phyloP scores from a whole-genome alignment of 208 protist species.

The Kentomonas sorsogonicus region DNA sequence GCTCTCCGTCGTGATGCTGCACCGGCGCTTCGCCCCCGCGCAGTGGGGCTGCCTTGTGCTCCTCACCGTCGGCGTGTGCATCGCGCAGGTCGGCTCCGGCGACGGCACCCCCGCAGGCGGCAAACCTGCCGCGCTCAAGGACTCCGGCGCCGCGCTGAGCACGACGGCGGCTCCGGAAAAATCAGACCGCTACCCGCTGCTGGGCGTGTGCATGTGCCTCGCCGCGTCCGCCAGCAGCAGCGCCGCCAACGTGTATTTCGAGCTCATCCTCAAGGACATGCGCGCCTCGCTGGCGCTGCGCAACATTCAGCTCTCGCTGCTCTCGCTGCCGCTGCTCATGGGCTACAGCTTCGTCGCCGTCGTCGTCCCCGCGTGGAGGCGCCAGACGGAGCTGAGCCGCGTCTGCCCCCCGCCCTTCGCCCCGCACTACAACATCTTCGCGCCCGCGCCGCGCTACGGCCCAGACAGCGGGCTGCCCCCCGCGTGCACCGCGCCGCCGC shows the following conservation, averaged over 20 bases:
- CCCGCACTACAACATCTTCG: conserved; percentile 38
- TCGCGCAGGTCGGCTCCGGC: conserved; percentile 33
- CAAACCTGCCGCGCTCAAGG: not conserved
- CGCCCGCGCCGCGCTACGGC: too few species aligned
- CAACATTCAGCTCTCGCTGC: conserved; percentile 81
- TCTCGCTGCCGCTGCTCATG: conserved; percentile 59
- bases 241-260: conserved; percentile 82
- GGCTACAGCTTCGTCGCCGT: conserved; percentile 58
- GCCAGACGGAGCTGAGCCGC: too few species aligned
- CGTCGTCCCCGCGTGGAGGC: conserved; percentile 35
- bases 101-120: not conserved
- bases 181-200: not conserved
- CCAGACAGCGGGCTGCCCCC: too few species aligned
- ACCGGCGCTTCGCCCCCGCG: conserved; percentile 35
- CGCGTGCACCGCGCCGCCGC: too few species aligned
- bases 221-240: conserved; percentile 15
- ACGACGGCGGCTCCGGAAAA: not conserved
- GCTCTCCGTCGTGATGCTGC: conserved; percentile 67
- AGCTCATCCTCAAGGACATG: conserved; percentile 72
- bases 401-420: too few species aligned
- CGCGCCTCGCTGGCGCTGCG: conserved; percentile 58
- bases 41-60: conserved; percentile 65
- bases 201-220: not conserved
- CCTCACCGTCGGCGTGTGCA: conserved; percentile 55
- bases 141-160: not conserved